phyloP scores from a whole-genome alignment of 2,329 filamentous ascomycete species.

The Cladosporium phlei region DNA sequence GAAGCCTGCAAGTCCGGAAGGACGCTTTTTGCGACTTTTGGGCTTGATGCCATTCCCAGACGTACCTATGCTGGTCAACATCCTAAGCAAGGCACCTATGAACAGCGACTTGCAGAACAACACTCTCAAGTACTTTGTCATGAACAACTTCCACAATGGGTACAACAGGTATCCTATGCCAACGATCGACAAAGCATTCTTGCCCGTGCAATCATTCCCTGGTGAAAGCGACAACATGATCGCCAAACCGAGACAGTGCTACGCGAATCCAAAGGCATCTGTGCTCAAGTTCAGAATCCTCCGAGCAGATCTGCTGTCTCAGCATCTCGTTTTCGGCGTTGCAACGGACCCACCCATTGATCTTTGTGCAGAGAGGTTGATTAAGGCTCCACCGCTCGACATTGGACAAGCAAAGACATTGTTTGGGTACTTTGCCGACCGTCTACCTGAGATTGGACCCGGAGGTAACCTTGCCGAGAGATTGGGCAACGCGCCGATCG shows the following conservation, averaged over 20 bases:
- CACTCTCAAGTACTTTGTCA: conserved; percentile 76
- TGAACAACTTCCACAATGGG: conserved; percentile 70
- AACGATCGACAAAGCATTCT: conserved; percentile 40
- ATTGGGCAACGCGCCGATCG: conserved; percentile 62
- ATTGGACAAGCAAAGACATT: conserved; percentile 62
- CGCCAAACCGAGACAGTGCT: conserved; percentile 71
- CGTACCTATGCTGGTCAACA: conserved; percentile 67
- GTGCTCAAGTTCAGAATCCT: conserved; percentile 79
- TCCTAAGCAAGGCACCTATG: conserved; percentile 64
- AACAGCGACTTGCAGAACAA: conserved; percentile 58
- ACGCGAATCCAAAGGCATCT: conserved; percentile 70
- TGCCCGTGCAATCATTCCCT: conserved; percentile 74
- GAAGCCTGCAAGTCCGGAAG: conserved; percentile 63
- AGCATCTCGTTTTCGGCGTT: conserved; percentile 84
- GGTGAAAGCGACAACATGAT: conserved; percentile 44
- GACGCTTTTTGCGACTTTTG: conserved; percentile 65
- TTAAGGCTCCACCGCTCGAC: conserved; percentile 66
- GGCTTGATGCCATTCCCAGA: conserved; percentile 70
- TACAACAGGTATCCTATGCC: conserved; percentile 64
- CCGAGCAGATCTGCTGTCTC: conserved; percentile 66
- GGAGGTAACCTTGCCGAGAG: conserved; percentile 53
- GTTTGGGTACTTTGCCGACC: conserved; percentile 78
- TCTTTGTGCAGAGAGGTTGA: conserved; percentile 68
- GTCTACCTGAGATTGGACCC: conserved; percentile 65
- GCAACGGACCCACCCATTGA: conserved; percentile 72